Evolutionary conservation across 441 rosid species (phyloP).

Genomic region (Brassica hybrid): DNA sequence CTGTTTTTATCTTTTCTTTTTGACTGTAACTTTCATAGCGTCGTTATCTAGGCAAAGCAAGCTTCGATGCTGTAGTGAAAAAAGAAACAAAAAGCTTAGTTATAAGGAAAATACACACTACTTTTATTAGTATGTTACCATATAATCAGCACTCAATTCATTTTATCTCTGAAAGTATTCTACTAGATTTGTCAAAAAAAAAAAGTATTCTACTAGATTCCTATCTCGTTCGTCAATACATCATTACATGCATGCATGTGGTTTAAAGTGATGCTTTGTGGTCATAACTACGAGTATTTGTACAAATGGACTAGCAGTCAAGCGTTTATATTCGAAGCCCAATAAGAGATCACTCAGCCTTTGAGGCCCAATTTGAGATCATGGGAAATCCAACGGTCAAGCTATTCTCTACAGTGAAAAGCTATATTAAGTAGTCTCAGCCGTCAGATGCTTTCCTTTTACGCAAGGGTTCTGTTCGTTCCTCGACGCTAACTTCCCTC

Average conservation of each 20-base stretch:
- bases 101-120: not conserved
- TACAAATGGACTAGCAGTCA: not conserved
- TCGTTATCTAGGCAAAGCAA: conserved; percentile 6
- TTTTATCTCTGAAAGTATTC: not conserved
- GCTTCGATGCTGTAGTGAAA: not conserved
- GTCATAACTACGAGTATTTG: not conserved
- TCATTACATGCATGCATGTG: not conserved
- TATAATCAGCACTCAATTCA: not conserved
- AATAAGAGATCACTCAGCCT: not conserved
- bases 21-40: conserved; percentile 25
- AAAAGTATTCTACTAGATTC: not conserved
- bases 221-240: not conserved
- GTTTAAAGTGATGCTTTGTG: not conserved
- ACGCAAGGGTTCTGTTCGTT: conserved; percentile 30
- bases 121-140: not conserved
- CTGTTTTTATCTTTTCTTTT: not conserved
- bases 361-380: conserved; percentile 25
- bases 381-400: conserved; percentile 31
- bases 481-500: not conserved
- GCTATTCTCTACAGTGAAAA: not conserved
- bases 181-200: no score
- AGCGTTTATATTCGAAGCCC: not conserved
- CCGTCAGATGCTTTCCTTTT: not conserved
- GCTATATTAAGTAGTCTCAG: conserved; percentile 2
- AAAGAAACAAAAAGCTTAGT: not conserved